Base-by-base conservation (phyloP, 2,329 filamentous ascomycete genomes). In the Trichothecium roseum region DNA sequence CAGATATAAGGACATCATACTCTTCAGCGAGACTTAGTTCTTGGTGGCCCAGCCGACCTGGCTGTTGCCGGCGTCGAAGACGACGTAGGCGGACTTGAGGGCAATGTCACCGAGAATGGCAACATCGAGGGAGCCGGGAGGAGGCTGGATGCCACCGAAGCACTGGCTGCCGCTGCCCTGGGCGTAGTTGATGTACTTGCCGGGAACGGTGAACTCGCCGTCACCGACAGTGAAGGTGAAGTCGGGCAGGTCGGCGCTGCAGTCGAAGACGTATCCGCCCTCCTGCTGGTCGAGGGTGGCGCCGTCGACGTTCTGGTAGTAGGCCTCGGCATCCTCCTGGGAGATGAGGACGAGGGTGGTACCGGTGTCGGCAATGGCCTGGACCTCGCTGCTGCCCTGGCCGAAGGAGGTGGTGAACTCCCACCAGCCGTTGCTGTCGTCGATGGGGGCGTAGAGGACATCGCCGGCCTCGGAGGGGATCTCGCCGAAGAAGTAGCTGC, bases 121-220 rank as follows among this genome's bases (percentile, higher is more conserved):
- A 15, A 67, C 62, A 2, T 43, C 44, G 14, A 47, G 29, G 6
- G 20, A 10, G 6, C 39, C 35, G 2, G 45, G 42, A 34, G 72
- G 77, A 15, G 70, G 63, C 59, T 84, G 80, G 8, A 84, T 61
- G 44, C 78, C 79, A 42, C 78, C 80, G 43, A 79, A 81, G 61
- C 81, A 85, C 36, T 64, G 72, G 24, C 63, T 62, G 28, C 59
- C 62, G 16, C 64, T 24, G 20, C 58, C 60, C 24, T 60, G 46
- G 2, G 68, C 64, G 43, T 74, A 80, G 45, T 66, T 68, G 45
- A 77, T 66, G 32, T 70, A 63, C n/a, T 53, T 50, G 5, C 72
- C 73, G 29, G 67, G 69, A 24, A 79, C 62, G 26, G 59, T 69
- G 18, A 77, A 74, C 60, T 66, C 68, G 48, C 68, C 69, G 24